phyloP scores from a whole-genome alignment of 2,329 filamentous ascomycete species.

The Aureobasidium sp. region DNA sequence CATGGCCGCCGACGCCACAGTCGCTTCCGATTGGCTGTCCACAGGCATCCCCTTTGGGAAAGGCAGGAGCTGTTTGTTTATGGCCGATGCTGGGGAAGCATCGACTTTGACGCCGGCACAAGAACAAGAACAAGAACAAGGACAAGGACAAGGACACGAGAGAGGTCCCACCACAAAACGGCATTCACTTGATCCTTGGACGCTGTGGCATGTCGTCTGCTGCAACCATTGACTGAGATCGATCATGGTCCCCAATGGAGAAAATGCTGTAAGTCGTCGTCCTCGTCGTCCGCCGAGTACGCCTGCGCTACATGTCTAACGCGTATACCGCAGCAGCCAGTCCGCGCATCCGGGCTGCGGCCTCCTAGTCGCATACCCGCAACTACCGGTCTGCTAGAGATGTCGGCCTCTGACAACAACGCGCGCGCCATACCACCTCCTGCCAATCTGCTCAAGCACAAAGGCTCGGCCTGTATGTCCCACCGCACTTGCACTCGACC shows the following conservation, averaged over 20 bases:
- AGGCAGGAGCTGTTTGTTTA: slow-evolving; percentile 10
- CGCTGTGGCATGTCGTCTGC: slow-evolving; percentile 8
- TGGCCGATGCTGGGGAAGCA: neutral
- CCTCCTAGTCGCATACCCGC: slow-evolving; percentile 30
- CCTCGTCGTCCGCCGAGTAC: neutral
- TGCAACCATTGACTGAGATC: neutral
- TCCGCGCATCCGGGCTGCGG: slow-evolving; percentile 27
- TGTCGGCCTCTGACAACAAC: slow-evolving; percentile 49
- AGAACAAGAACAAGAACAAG: no score
- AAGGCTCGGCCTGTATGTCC: slow-evolving; percentile 43
- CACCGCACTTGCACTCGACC: slow-evolving; percentile 13
- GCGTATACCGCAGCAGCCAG: neutral
- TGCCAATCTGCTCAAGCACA: slow-evolving; percentile 43
- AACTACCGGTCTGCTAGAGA: slow-evolving; percentile 39
- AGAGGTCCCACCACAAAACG: neutral
- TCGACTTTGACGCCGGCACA: neutral
- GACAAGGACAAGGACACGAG: neutral
- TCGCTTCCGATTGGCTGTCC: neutral
- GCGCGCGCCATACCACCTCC: slow-evolving; percentile 38
- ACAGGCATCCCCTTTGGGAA: neutral
- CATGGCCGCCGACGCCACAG: neutral
- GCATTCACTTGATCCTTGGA: neutral
- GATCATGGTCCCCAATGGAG: slow-evolving; percentile 4
- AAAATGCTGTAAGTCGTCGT: slow-evolving; percentile 6
- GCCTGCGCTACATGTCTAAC: neutral